These are phyloP conservation scores for Lenwebbia sp. DNA, from an alignment of 345 rosid species.

Conservation along the genomic window DNA sequence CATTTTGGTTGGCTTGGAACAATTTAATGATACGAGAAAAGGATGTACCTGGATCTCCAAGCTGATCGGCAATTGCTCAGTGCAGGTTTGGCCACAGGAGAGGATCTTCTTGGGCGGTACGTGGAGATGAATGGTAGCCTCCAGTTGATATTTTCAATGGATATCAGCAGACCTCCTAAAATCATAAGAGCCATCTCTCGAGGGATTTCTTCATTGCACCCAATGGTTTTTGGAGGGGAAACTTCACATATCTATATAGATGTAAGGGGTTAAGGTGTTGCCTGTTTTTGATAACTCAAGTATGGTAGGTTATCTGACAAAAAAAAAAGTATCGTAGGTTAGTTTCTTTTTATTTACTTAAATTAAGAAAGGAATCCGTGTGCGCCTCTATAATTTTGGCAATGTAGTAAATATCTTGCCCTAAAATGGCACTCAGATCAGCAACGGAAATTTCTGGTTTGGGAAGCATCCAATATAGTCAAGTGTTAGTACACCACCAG, in stretches of 20 bases:
- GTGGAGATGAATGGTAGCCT: not conserved
- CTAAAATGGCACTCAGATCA: fast-evolving
- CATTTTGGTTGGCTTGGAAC: not conserved
- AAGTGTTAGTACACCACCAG: too few species aligned
- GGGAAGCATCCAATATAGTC: too few species aligned
- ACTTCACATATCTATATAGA: not conserved
- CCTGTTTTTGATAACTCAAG: not conserved
- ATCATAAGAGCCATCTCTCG: not conserved
- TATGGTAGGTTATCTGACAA: not conserved
- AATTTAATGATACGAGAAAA: not conserved
- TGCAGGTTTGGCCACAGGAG: not conserved
- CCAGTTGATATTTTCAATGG: not conserved
- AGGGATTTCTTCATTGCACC: not conserved
- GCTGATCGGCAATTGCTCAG: not conserved
- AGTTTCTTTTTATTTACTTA: not conserved
- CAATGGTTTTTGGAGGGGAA: not conserved
- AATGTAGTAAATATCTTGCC: not conserved
- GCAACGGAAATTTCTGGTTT: not conserved
- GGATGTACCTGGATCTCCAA: not conserved
- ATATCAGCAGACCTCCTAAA: not conserved
- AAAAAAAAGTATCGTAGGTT: not conserved
- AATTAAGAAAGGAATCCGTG: not conserved
- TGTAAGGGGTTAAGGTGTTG: not conserved
- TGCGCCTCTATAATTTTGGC: not conserved
- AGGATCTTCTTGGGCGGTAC: not conserved